Evolutionary conservation across 2,329 filamentous ascomycete genomes (phyloP), one percentile per base, ranked within the genome.

Genomic region (Teratosphaeria viscida): DNA sequence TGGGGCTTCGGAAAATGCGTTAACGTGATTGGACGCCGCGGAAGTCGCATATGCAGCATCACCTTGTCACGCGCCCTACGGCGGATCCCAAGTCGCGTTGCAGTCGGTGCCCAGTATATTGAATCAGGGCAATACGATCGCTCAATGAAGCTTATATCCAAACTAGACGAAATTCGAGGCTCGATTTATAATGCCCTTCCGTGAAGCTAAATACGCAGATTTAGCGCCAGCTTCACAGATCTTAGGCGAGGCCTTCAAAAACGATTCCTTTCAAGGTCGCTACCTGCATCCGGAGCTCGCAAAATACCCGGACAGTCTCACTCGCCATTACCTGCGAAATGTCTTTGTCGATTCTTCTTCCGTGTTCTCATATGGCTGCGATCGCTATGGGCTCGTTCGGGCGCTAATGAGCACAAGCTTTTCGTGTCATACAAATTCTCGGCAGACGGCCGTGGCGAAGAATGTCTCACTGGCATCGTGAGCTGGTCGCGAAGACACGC

Each of bases 401-500:
- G 16, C 16, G 12, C 37, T 14, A 29, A 12, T 10, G 43, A 49
- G 16, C 16, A 49, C n/a, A 23, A 60, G 23, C 39, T 64, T 11
- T 58, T 67, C 32, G 63, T 68, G 12, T 63, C 66, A 2, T 65
- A 63, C 58, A 58, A 59, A 16, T 56, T 37, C 3, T 32, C 52
- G 27, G 7, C 47, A 5, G 3, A 10, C 16, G 26, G 54, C 8
- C 26, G 56, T 6, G 39, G 57, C 39, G 57, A 61, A 5, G 54
- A 65, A 54, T 26, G 43, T 35, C 57, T 69, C 32, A 68, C 68
- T 4, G 68, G 68, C 27, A 52, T 69, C 14, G 68, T 64, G 5
- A 63, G 66, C 34, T 71, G 68, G 67, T 56, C 52, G 4, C 62
- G 68, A 43, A 64, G 64, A 56, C 60, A 64, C 49, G 39, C 62